phyloP scores from a whole-genome alignment of 805 yeast species.

The Saturnispora bothae region DNA sequence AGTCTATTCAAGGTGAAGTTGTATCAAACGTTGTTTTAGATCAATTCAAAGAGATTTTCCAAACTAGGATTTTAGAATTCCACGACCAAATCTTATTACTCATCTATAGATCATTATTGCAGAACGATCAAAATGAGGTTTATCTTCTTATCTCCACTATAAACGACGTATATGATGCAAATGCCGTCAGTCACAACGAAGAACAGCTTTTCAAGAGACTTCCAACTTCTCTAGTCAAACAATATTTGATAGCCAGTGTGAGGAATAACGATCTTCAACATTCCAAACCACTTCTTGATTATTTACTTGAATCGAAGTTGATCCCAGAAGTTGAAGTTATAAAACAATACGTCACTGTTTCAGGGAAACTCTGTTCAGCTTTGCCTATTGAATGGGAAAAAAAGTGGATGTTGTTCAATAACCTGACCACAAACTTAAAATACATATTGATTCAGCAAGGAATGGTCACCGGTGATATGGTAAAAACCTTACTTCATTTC shows the following conservation, averaged over 20 bases:
- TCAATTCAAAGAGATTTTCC: constrained; percentile 6
- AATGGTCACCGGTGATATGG: constrained; percentile 8
- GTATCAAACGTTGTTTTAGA: constrained; percentile 3
- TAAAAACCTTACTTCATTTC: constrained; percentile 13
- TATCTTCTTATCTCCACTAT: constrained; percentile 1
- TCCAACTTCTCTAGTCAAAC: constrained; percentile 4
- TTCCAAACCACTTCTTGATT: constrained; percentile 13
- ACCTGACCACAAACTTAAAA: constrained; percentile 15
- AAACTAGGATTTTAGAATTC: constrained; percentile 9
- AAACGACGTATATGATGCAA: not conserved
- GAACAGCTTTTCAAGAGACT: constrained; percentile 5
- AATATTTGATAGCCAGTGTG: constrained; percentile 13
- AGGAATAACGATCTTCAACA: constrained; percentile 13
- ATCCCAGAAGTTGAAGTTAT: constrained; percentile 13
- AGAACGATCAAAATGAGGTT: not conserved
- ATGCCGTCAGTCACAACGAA: not conserved
- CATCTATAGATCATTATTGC: constrained; percentile 2
- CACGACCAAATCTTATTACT: constrained; percentile 10
- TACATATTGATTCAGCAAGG: constrained; percentile 8
- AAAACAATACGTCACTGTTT: constrained; percentile 13
- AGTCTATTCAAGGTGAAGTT: not conserved
- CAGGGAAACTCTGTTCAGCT: constrained; percentile 11
- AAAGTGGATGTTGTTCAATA: constrained; percentile 19
- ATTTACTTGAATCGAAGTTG: constrained; percentile 7
- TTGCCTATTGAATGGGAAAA: constrained; percentile 13